Evolutionary conservation across 768 basidiomycete species (phyloP), one percentile per base, ranked within the genome.

Genomic region (Boletales sp.): DNA sequence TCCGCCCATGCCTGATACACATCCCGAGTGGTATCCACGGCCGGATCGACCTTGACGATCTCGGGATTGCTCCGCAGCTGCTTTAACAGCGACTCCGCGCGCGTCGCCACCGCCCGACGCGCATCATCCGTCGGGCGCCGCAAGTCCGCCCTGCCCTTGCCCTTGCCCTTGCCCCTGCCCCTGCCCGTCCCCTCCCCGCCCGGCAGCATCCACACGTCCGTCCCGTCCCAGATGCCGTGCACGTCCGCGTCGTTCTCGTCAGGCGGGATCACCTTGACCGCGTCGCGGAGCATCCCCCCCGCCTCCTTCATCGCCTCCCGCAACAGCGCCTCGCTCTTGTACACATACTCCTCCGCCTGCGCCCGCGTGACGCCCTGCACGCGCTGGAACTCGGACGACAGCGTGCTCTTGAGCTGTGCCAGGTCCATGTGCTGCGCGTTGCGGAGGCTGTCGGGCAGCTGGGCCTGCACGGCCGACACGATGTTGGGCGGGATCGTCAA

Each of bases 231-330:
- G 38, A 81, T 56, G 24, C 84, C 62, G 4, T 68, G 63, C 30
- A 60, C 54, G 2, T 68, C 61, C 40, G 53, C 43, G 13, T 62
- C 19, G 8, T 58, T 64, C 39, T 78, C 78, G 34, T 87, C 84
- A 1, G 94, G 94, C 0, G 94, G 94, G 13, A 97, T 75, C 44
- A 97, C 87, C 66, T 94, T 94, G 59, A 97, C 91, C 11, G 90
- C 92, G 43, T 97, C 94, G 45, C 78, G 83, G 10, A 94, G 72
- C 14, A 86, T 84, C 54, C 88, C 92, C 49, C 88, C 80, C 8
- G 89, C 87, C 60, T 90, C 90, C 59, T 82, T 86, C 59, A 90
- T 77, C 2, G 83, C 87, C 50, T 84, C 86, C 36, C 80, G 74
- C 29, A 87, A 64, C 31, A 86, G 61, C 8, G 66, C 74, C 55